A percentile compares a stretch with the other conserved stretches of the same genome.
Conservation (phyloP, 805 yeast species). For the Ascoidea rubescens region DNA sequence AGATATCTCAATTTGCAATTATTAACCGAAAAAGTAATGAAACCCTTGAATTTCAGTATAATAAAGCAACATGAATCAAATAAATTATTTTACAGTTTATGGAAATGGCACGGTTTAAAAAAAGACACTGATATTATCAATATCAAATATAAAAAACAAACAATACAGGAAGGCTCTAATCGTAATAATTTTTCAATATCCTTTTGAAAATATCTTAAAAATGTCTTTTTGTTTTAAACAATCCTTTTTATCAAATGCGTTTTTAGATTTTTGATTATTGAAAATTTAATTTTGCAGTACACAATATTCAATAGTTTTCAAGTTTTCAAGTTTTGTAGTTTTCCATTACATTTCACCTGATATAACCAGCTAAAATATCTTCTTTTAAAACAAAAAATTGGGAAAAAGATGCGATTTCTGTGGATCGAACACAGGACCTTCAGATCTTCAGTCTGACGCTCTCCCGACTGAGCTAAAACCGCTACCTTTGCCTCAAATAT, state of each 20-base stretch:
- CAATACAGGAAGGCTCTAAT: background rate
- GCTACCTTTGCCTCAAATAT: too few relatives aligned
- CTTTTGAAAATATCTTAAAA: background rate
- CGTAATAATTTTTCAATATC: background rate
- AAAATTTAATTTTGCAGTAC: too few relatives aligned
- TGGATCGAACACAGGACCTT: conserved; percentile 87
- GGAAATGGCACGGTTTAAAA: conserved; percentile 27
- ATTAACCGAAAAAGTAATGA: conserved; percentile 32
- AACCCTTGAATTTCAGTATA: conserved; percentile 42
- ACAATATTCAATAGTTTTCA: too few relatives aligned
- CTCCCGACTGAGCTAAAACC: conserved; percentile 31
- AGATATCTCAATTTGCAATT: conserved; percentile 47
- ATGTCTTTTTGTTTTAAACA: too few relatives aligned
- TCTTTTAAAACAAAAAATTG: too few relatives aligned
- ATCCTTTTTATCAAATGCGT: too few relatives aligned
- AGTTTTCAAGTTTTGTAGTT: too few relatives aligned
- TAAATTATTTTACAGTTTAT: conserved; percentile 65
- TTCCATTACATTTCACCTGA: too few relatives aligned
- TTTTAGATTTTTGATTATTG: too few relatives aligned
- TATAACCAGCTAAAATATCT: too few relatives aligned
- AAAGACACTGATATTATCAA: background rate
- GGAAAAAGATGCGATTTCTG: conserved; percentile 40
- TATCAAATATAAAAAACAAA: too few relatives aligned
- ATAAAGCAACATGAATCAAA: conserved; percentile 40
- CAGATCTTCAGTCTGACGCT: conserved; percentile 45